These are phyloP conservation scores for Sphaerulina populicola DNA, from an alignment of 2,329 filamentous ascomycete genomes.

Conservation along the genomic window DNA sequence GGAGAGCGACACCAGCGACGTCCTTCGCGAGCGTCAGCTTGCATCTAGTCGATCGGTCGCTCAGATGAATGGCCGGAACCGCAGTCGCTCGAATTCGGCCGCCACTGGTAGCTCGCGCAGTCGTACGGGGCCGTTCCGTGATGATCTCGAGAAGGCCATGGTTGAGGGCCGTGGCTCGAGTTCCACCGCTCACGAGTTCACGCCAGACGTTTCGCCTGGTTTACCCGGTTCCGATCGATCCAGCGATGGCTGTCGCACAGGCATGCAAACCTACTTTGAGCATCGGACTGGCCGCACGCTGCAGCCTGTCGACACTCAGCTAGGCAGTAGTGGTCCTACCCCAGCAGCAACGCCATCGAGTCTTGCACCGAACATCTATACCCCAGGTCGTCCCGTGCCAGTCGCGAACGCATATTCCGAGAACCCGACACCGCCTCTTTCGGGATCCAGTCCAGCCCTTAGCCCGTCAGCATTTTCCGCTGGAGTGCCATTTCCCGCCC, in stretches of 20 bases:
- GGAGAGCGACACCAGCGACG: constrained; percentile 6
- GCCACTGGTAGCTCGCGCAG: constrained; percentile 48
- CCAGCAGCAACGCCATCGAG: constrained; percentile 16
- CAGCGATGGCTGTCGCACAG: constrained; percentile 12
- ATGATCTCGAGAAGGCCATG: constrained; percentile 47
- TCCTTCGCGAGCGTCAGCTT: constrained; percentile 15
- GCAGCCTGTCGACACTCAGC: constrained; percentile 3
- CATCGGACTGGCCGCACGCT: constrained; percentile 13
- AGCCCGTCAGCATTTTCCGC: constrained; percentile 24
- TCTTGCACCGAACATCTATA: constrained; percentile 21
- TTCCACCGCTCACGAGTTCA: constrained; percentile 21
- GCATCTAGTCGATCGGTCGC: constrained; percentile 13
- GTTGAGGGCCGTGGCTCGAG: constrained; percentile 38
- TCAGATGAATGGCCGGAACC: constrained; percentile 21
- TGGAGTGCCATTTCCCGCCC: constrained; percentile 25
- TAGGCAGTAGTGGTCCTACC: constrained; percentile 1
- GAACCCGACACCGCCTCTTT: constrained; percentile 48
- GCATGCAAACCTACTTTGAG: constrained; percentile 26
- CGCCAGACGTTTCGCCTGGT: constrained; percentile 17
- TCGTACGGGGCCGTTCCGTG: constrained; percentile 42
- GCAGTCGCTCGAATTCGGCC: constrained; percentile 50
- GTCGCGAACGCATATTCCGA: constrained; percentile 40
- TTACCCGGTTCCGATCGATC: constrained; percentile 9
- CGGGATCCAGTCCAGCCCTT: constrained; percentile 33
- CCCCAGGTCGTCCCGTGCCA: constrained; percentile 14